Evolutionary conservation across 2,329 filamentous ascomycete genomes (phyloP).

Genomic region (Geoglossum cookeanum): DNA sequence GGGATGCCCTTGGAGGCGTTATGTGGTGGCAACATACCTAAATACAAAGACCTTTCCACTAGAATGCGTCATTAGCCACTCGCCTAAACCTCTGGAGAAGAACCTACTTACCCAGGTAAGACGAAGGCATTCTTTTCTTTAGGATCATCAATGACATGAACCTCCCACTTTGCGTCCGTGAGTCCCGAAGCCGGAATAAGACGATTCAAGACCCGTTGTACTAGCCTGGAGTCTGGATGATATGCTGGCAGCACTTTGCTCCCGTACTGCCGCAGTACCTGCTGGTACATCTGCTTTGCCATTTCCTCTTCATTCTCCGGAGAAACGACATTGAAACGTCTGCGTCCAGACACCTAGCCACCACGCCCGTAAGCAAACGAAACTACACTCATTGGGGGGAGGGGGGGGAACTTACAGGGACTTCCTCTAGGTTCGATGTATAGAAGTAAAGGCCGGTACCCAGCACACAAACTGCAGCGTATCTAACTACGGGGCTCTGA

Average conservation of each 20-base stretch:
- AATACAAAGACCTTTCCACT: slow-evolving; percentile 46
- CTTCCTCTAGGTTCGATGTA: slow-evolving; percentile 1
- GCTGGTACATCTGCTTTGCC: slow-evolving; percentile 28
- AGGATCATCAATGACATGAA: slow-evolving; percentile 36
- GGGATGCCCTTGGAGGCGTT: no score
- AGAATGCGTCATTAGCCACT: not conserved
- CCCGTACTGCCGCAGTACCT: slow-evolving; percentile 27
- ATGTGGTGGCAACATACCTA: not conserved
- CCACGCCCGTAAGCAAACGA: not conserved
- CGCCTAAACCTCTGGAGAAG: not conserved
- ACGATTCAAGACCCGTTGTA: slow-evolving; percentile 32
- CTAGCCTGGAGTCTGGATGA: slow-evolving; percentile 29
- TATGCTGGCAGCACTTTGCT: slow-evolving; percentile 28
- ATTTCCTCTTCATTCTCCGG: slow-evolving; percentile 34
- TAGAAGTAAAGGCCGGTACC: slow-evolving; percentile 1
- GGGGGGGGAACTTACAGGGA: slow-evolving; percentile 3
- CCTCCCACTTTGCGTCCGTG: slow-evolving; percentile 30
- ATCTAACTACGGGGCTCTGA: not conserved
- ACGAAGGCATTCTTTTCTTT: slow-evolving; percentile 40
- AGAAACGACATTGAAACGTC: slow-evolving; percentile 51
- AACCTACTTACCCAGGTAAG: slow-evolving; percentile 30
- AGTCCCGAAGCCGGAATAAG: slow-evolving; percentile 33
- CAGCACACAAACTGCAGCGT: not conserved
- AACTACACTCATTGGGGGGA: not conserved
- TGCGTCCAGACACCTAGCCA: slow-evolving; percentile 39